These are phyloP conservation scores for Aspergillus ruber DNA, from an alignment of 2,329 filamentous ascomycete genomes.

Conservation along the genomic window DNA sequence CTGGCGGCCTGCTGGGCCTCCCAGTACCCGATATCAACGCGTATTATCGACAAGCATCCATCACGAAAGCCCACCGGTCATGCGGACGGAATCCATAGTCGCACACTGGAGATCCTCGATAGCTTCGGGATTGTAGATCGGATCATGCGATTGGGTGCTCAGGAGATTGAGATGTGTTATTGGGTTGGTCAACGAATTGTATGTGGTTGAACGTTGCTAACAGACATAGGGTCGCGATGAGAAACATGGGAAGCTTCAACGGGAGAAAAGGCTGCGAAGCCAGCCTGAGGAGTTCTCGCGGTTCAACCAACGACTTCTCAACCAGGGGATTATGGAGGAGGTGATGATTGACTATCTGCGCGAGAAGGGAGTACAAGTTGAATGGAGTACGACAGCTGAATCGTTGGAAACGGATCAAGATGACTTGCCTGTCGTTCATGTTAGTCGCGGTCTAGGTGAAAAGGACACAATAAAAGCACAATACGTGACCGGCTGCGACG, in stretches of 20 bases:
- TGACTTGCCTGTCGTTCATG: slow-evolving; percentile 49
- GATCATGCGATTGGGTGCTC: slow-evolving; percentile 40
- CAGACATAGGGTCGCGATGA: slow-evolving; percentile 15
- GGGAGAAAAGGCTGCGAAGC: slow-evolving; percentile 12
- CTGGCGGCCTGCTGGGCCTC: slow-evolving; percentile 14
- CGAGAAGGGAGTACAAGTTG: slow-evolving; percentile 1
- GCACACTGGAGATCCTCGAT: slow-evolving; percentile 65
- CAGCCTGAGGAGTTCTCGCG: slow-evolving; percentile 2
- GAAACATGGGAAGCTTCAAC: slow-evolving; percentile 65
- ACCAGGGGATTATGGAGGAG: slow-evolving; percentile 11
- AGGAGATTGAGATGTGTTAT: slow-evolving; percentile 9
- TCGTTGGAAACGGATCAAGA: slow-evolving; percentile 44
- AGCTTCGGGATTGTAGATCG: slow-evolving; percentile 61
- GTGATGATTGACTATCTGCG: slow-evolving; percentile 7
- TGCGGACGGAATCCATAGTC: slow-evolving; percentile 54
- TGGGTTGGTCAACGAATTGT: slow-evolving; percentile 5
- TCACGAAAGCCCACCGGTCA: slow-evolving; percentile 26
- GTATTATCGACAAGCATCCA: slow-evolving; percentile 16
- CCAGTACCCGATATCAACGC: slow-evolving; percentile 9
- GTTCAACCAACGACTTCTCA: slow-evolving; percentile 8
- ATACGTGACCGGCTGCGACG: slow-evolving; percentile 63
- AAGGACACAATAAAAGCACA: slow-evolving; percentile 45
- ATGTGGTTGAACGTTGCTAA: neutral
- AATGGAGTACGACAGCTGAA: slow-evolving; percentile 4
- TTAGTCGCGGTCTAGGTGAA: slow-evolving; percentile 36